These are phyloP conservation scores for Mucor plumbeus DNA, from an alignment of 371 early-diverging fungal species.

Conservation along the genomic window DNA sequence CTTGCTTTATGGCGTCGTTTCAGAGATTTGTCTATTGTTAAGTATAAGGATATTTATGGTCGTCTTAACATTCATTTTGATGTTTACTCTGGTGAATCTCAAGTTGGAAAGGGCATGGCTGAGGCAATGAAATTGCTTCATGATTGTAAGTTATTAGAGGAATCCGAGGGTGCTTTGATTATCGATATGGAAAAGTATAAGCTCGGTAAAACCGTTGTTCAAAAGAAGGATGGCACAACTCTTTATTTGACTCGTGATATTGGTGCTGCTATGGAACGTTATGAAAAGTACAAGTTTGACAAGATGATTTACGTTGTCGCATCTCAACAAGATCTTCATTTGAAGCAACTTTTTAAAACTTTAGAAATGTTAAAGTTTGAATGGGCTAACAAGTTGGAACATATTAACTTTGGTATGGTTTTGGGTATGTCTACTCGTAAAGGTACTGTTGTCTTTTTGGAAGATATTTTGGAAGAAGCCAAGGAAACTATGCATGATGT, in stretches of 20 bases:
- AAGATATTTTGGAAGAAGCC: slow-evolving; percentile 95
- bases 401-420: slow-evolving; percentile 98
- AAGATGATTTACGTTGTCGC: slow-evolving; percentile 97
- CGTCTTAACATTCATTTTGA: slow-evolving; percentile 97
- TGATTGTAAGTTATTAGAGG: slow-evolving; percentile 72
- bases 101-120: slow-evolving; percentile 83
- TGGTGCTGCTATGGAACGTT: slow-evolving; percentile 96
- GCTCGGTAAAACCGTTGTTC: slow-evolving; percentile 86
- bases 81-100: slow-evolving; percentile 98
- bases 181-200: slow-evolving; percentile 86
- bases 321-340: slow-evolving; percentile 94
- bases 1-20: slow-evolving; percentile 92
- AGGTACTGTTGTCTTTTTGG: slow-evolving; percentile 98
- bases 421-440: slow-evolving; percentile 98
- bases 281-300: slow-evolving; percentile 91
- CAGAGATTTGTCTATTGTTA: slow-evolving; percentile 93
- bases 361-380: slow-evolving; percentile 83
- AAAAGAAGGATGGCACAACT: slow-evolving; percentile 96
- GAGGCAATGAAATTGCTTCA: slow-evolving; percentile 79
- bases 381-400: slow-evolving; percentile 83
- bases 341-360: slow-evolving; percentile 97
- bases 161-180: slow-evolving; percentile 88
- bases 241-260: slow-evolving; percentile 99
- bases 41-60: slow-evolving; percentile 93
- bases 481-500: slow-evolving; percentile 93